These are phyloP conservation scores for Vitis hybrid DNA, from an alignment of 177 flowering plant genomes.

Conservation along the genomic window DNA sequence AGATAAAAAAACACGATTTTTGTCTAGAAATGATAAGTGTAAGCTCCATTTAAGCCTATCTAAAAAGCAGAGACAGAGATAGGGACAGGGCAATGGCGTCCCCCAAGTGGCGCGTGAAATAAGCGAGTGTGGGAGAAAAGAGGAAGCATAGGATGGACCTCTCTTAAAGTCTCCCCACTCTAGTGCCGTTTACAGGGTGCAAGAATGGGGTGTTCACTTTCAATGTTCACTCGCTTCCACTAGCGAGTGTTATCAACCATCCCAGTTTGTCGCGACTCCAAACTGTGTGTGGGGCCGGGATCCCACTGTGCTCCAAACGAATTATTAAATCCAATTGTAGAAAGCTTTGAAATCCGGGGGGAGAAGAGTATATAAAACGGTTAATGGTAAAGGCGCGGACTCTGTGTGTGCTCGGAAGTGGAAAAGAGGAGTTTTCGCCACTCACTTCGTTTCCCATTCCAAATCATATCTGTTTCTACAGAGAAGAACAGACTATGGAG, in stretches of 20 bases:
- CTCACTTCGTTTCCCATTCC: neutral
- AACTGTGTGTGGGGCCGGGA: slow-evolving; percentile 28
- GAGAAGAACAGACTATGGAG: slow-evolving; percentile 16
- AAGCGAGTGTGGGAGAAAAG: neutral
- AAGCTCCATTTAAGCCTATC: too few species aligned
- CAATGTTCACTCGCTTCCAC: neutral
- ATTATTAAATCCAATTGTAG: slow-evolving; percentile 33
- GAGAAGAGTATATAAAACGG: neutral
- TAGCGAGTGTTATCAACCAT: too few species aligned
- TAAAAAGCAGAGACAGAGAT: too few species aligned
- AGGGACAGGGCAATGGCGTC: too few species aligned
- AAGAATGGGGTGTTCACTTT: neutral
- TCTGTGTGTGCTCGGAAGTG: too few species aligned
- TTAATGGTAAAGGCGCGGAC: neutral
- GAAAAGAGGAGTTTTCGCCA: neutral
- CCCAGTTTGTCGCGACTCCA: too few species aligned
- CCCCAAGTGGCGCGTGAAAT: too few species aligned
- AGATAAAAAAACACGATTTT: too few species aligned
- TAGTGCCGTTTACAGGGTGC: too few species aligned
- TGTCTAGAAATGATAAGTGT: too few species aligned
- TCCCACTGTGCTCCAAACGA: slow-evolving; percentile 23
- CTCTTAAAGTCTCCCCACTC: too few species aligned
- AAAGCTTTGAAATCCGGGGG: slow-evolving; percentile 30
- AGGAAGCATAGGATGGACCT: too few species aligned
- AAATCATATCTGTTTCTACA: neutral